Evolutionary conservation across 176 grass and related monocot species (phyloP).

Genomic region (Canna indica): DNA sequence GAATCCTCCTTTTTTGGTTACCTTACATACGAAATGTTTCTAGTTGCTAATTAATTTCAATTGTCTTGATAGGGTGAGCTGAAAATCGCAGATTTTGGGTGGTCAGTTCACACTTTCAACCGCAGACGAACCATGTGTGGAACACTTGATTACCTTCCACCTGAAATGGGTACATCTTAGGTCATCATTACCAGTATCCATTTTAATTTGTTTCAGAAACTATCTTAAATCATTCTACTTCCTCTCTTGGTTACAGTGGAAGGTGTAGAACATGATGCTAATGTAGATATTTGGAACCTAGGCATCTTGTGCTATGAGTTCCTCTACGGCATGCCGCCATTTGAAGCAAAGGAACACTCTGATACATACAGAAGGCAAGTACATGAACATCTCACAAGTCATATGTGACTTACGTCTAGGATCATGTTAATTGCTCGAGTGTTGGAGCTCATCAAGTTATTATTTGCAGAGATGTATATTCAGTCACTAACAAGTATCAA

Average conservation of each 20-base stretch:
- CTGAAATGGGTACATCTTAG: slow-evolving; percentile 83
- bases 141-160: slow-evolving; percentile 84
- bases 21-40: slow-evolving; percentile 16
- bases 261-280: slow-evolving; percentile 73
- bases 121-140: slow-evolving; percentile 87
- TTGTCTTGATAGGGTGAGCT: no score
- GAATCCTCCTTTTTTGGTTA: not conserved
- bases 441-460: not conserved
- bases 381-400: slow-evolving; percentile 80
- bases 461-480: no score
- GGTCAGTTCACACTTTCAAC: slow-evolving; percentile 93
- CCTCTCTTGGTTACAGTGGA: slow-evolving; percentile 67
- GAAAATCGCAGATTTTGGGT: slow-evolving; percentile 97
- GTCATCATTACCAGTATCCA: not conserved
- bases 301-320: slow-evolving; percentile 85
- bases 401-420: slow-evolving; percentile 43
- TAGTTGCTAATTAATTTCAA: no score
- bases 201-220: not conserved
- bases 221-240: not conserved
- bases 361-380: no score
- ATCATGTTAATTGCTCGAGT: slow-evolving; percentile 10
- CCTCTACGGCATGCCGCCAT: no score
- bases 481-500: no score
- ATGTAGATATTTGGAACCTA: slow-evolving; percentile 88
- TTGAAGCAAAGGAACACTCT: no score